Evolutionary conservation across 495 filamentous ascomycete genomes (phyloP).

Genomic region (Penicillium paradoxum): DNA sequence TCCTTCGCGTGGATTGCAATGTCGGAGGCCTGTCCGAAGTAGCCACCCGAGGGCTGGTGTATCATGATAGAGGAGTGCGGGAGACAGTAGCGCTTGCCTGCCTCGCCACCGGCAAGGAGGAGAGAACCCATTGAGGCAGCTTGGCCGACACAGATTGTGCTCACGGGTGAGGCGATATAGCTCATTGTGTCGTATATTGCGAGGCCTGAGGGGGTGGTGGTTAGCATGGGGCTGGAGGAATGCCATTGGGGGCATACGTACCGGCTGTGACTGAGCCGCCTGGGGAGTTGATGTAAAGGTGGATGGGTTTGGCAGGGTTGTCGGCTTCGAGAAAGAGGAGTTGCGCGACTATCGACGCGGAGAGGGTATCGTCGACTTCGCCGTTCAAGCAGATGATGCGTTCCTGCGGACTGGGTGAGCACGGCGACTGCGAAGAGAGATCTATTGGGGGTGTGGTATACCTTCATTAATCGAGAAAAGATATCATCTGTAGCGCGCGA

Average conservation of each 20-base stretch:
- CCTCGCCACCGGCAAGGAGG: conserved; percentile 76
- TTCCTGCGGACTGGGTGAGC: conserved; percentile 48
- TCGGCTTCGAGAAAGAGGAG: conserved; percentile 98
- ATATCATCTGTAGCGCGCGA: conserved; percentile 61
- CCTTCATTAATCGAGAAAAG: conserved; percentile 74
- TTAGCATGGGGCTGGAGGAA: neutral
- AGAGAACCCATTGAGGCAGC: conserved; percentile 93
- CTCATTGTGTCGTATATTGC: conserved; percentile 99
- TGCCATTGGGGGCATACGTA: conserved; percentile 13
- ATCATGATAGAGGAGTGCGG: conserved; percentile 95
- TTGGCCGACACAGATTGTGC: conserved; percentile 91
- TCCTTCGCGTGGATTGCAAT: conserved; percentile 97
- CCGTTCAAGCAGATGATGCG: conserved; percentile 95
- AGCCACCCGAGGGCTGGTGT: conserved; percentile 90
- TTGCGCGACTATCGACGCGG: conserved; percentile 88
- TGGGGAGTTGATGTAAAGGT: conserved; percentile 95
- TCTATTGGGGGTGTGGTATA: conserved; percentile 22
- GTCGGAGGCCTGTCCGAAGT: conserved; percentile 82
- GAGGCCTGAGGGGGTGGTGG: conserved; percentile 48
- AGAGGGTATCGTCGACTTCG: conserved; percentile 79
- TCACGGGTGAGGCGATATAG: conserved; percentile 88
- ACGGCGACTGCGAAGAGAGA: neutral
- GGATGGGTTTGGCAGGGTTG: conserved; percentile 87
- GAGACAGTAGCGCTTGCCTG: conserved; percentile 81
- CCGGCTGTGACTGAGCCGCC: conserved; percentile 91